A percentile compares a stretch with the other conserved stretches of the same genome.
These are phyloP conservation scores for Pelargonium nanum DNA, from an alignment of 345 rosid species.

Conservation along the genomic window DNA sequence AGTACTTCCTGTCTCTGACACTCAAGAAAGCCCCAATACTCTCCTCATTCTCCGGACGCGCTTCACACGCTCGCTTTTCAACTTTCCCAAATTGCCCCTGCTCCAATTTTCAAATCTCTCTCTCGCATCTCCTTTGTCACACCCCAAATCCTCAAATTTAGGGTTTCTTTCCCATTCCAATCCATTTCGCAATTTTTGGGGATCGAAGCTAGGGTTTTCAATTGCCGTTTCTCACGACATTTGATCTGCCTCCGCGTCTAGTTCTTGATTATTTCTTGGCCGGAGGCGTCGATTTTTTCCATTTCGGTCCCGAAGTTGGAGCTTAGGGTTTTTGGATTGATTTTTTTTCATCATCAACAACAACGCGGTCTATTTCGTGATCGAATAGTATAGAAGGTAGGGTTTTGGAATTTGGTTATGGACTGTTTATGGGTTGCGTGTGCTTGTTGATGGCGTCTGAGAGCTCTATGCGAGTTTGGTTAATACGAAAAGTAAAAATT, in stretches of 20 bases:
- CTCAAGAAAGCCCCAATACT: neutral
- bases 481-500: neutral
- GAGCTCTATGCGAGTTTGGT: slow-evolving; percentile 7
- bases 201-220: neutral
- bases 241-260: neutral
- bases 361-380: neutral
- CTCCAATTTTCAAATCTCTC: neutral
- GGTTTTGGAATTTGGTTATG: neutral
- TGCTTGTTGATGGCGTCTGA: slow-evolving; percentile 7
- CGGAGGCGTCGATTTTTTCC: too few relatives aligned
- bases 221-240: neutral
- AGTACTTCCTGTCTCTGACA: too few relatives aligned
- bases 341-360: neutral
- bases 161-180: neutral
- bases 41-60: neutral
- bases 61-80: neutral
- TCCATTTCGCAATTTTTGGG: neutral
- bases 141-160: neutral
- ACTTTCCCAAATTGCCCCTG: neutral
- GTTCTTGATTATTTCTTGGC: neutral
- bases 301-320: too few relatives aligned
- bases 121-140: neutral
- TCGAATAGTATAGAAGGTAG: neutral
- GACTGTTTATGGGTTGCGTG: neutral
- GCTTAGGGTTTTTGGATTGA: neutral